A percentile compares a stretch with the other conserved stretches of the same genome.
Conservation (phyloP, 768 basidiomycete genomes). For the Tulasnella sp. region DNA sequence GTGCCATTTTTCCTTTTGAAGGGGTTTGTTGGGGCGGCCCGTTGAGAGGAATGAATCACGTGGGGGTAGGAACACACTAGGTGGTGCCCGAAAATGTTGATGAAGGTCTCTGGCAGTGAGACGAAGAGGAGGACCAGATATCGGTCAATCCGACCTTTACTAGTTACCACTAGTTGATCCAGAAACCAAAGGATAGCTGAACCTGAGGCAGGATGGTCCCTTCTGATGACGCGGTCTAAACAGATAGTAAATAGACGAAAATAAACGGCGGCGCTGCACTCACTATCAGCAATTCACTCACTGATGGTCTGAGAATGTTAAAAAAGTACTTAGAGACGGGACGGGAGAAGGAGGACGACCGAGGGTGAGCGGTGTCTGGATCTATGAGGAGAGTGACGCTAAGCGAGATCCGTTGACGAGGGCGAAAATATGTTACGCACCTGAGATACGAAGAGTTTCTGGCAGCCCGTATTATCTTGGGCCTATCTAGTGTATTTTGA, state of each 20-base stretch:
- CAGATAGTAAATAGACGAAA: constrained; percentile 16
- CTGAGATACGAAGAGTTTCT: background rate
- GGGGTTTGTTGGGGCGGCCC: background rate
- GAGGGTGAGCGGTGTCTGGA: background rate
- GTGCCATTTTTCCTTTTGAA: constrained; percentile 8
- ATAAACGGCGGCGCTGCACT: constrained; percentile 8
- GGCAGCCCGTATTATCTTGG: background rate
- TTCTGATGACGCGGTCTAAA: constrained; percentile 9
- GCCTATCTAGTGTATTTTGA: background rate
- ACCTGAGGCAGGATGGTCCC: background rate
- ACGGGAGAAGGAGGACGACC: background rate
- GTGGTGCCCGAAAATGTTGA: background rate
- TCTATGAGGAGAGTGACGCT: background rate
- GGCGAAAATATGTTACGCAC: background rate
- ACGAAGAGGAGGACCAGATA: background rate
- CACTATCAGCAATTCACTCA: background rate
- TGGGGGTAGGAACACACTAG: background rate
- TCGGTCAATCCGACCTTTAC: background rate
- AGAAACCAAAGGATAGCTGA: background rate
- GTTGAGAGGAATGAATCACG: background rate
- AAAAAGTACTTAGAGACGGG: background rate
- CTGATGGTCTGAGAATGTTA: background rate
- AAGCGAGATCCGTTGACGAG: background rate
- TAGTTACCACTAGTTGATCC: background rate
- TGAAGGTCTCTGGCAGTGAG: background rate